These are phyloP conservation scores for Tuber brumale DNA, from an alignment of 495 filamentous ascomycete species.

Conservation along the genomic window DNA sequence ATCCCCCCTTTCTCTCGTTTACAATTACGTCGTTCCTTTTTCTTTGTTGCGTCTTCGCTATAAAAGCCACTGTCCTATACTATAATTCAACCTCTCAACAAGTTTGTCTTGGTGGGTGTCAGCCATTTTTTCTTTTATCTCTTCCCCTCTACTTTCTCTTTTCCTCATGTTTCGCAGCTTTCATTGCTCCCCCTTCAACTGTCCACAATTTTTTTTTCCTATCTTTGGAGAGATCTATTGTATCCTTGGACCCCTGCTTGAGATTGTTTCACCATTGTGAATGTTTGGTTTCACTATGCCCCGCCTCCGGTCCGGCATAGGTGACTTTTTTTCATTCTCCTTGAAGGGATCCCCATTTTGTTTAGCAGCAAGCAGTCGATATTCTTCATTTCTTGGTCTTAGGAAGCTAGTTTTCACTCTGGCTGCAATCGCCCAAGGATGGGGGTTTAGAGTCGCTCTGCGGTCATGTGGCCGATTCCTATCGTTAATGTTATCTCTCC, in stretches of 20 bases:
- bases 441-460: slow-evolving; percentile 19
- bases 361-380: slow-evolving; percentile 12
- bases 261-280: slow-evolving; percentile 38
- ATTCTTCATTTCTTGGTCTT: slow-evolving; percentile 22
- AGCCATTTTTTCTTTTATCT: slow-evolving; percentile 25
- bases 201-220: slow-evolving; percentile 28
- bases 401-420: slow-evolving; percentile 27
- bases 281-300: slow-evolving; percentile 33
- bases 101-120: slow-evolving; percentile 28
- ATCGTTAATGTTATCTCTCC: slow-evolving; percentile 13
- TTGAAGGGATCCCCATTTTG: slow-evolving; percentile 26
- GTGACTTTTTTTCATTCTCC: slow-evolving; percentile 15
- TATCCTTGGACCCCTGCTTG: slow-evolving; percentile 23
- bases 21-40: slow-evolving; percentile 9
- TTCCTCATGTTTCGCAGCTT: neutral
- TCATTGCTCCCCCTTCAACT: slow-evolving; percentile 7
- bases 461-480: slow-evolving; percentile 15
- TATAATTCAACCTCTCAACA: slow-evolving; percentile 29
- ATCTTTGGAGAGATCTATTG: slow-evolving; percentile 24
- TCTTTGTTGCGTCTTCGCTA: slow-evolving; percentile 37
- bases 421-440: slow-evolving; percentile 16
- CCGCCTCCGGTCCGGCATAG: slow-evolving; percentile 31
- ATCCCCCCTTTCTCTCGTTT: neutral
- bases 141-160: neutral
- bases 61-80: slow-evolving; percentile 33